Base-by-base conservation (phyloP, 768 basidiomycete species). In the Chalciporus chontae region DNA sequence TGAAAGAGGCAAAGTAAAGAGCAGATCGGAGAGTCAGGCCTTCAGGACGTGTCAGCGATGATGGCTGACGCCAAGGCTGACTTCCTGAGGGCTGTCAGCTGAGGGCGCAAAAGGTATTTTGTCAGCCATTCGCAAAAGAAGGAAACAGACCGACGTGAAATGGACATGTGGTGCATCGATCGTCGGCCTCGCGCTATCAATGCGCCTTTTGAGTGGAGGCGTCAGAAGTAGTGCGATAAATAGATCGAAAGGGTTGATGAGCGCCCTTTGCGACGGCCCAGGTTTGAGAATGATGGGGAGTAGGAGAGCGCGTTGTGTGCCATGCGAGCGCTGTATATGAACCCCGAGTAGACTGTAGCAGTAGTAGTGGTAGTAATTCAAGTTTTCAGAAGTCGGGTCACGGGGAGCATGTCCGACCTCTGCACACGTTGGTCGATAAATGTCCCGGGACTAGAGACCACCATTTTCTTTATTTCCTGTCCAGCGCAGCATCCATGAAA, bases 131-230 rank as follows among this genome's bases (percentile, higher is more conserved):
- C 39, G 26, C 26, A 45, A 50, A 13, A 18, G 38, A 27, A 26
- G 45, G 11, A 36, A 36, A 36, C 23, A 36, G 21, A 23, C 41
- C 15, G 27, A 26, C 19, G 10, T n/a, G 34, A n/a, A 36, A 36
- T n/a, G n/a, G 14, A n/a, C 17, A 13, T 38, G 37, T 34, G 27
- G 34, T n/a, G 8, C n/a, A 34, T 44, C 53, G 45, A 53, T 53
- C 55, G 55, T 50, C 55, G 48, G 48, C 59, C 59, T 60, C 52
- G 44, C 54, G 45, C 51, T 44, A 40, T 27, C 40, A 51, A 51
- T 44, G 50, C 29, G 34, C 31, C 17, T 40, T 23, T 23, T 39
- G 51, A 45, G 45, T 52, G 51, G 32, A n/a, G 34, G 34, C 34
- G 36, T 44, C 49, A 44, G 39, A 34, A 43, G 40, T 52, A 45